These are phyloP conservation scores for Alternaria brassicicola DNA, from an alignment of 2,329 filamentous ascomycete genomes.

Conservation along the genomic window DNA sequence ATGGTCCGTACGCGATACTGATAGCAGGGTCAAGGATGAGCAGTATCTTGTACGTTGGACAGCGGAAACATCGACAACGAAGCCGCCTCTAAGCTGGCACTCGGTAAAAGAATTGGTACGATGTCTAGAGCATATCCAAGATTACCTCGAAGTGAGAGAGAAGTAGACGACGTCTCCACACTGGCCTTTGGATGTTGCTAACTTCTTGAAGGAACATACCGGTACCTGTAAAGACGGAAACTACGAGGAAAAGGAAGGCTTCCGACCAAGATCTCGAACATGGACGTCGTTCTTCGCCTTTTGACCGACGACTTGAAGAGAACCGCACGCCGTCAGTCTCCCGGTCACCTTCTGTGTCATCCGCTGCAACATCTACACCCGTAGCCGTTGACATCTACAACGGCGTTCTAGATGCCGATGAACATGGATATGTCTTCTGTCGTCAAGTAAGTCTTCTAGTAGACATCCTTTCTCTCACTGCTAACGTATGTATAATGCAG, in stretches of 20 bases:
- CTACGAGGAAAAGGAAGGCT: slow-evolving; percentile 35
- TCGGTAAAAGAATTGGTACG: slow-evolving; percentile 46
- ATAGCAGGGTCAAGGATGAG: slow-evolving; percentile 43
- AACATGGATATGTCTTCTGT: slow-evolving; percentile 47
- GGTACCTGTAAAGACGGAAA: background rate
- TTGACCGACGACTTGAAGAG: slow-evolving; percentile 20
- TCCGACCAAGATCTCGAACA: slow-evolving; percentile 20
- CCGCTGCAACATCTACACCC: slow-evolving; percentile 9
- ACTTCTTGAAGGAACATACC: slow-evolving; percentile 9
- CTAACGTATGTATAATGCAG: slow-evolving; percentile 7
- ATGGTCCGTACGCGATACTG: slow-evolving; percentile 28
- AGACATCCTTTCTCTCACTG: background rate
- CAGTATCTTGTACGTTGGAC: slow-evolving; percentile 54
- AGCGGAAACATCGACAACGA: slow-evolving; percentile 6
- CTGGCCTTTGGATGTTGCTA: background rate
- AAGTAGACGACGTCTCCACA: slow-evolving; percentile 22
- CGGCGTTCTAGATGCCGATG: slow-evolving; percentile 46
- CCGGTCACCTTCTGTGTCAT: slow-evolving; percentile 32
- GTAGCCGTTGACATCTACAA: slow-evolving; percentile 47
- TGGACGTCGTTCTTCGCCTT: slow-evolving; percentile 31
- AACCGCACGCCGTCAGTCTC: slow-evolving; percentile 26
- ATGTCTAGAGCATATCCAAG: slow-evolving; percentile 51
- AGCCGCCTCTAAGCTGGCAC: slow-evolving; percentile 53
- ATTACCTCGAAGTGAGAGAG: slow-evolving; percentile 47
- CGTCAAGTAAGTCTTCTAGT: slow-evolving; percentile 33